Evolutionary conservation across 164 flowering plant species (phyloP), one percentile per base, ranked within the genome.

Genomic region (Liriodendron chinense): DNA sequence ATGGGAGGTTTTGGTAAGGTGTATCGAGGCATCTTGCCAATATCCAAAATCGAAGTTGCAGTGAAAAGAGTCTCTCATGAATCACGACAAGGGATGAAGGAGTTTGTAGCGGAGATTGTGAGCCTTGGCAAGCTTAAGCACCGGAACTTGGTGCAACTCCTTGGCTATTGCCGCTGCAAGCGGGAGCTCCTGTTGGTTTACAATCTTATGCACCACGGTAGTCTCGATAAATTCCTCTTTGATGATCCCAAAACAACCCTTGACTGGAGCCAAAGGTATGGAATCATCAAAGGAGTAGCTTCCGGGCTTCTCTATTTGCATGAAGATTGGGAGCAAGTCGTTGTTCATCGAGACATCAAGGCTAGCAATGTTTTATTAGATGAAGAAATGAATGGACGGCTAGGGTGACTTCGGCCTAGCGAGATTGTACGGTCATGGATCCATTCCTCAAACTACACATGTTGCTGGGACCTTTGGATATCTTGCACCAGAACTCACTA

Each of bases 311-410:
- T 66, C 25, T 74, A 66, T 21, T 26, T 74, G 47, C 76, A 74
- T 64, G 76, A 74, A 68, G 71, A 53, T 49, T 74, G 71, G 76
- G 76, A 49, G 48, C 76, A 74, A 13, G 71, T 67, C 9, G 64
- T 76, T 18, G 62, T 84, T n/a, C 86, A 84, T 24, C 76, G 85
- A 75, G 86, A 84, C 9, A 61, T 84, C 2, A 84, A 84, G 56
- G 80, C 85, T 0, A 28, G 34, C 34, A 28, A 28, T 28, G 34
- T 28, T 28, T 28, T 28, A 28, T 28, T 28, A 28, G 34, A 28
- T 28, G 1, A 4, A 28, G 34, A 28, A 28, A 28, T 28, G 34
- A 61, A 61, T 62, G 78, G 68, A 13, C 61, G 57, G 20, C 48
- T 77, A 24, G 79, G 79, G 79, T 1, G 79, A 77, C 47, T 77